Evolutionary conservation across 75 land plant species (phyloP).

Genomic region (Sequoia sempervirens): DNA sequence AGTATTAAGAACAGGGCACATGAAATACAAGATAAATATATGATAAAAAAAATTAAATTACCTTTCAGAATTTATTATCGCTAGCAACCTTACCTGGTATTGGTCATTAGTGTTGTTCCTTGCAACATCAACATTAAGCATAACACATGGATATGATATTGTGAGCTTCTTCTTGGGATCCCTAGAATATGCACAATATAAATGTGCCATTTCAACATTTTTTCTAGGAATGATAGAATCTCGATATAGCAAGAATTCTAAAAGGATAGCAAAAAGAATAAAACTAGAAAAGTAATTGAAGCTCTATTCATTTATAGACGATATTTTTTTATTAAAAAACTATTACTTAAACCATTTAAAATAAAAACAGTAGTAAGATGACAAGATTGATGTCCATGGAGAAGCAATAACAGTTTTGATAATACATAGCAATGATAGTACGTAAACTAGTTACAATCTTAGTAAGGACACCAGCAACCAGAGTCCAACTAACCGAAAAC

Average conservation of each 20-base stretch:
- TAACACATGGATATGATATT: constrained; percentile 98
- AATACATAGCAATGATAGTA: background rate
- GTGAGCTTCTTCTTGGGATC: constrained; percentile 81
- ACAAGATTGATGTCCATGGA: background rate
- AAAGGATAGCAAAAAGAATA: background rate
- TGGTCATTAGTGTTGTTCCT: constrained; percentile 98
- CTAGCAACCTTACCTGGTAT: constrained; percentile 68
- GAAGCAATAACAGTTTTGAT: background rate
- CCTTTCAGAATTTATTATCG: background rate
- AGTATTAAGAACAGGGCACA: background rate
- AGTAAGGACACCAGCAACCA: background rate
- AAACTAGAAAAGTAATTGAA: background rate
- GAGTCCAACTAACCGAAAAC: background rate
- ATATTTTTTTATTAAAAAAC: background rate
- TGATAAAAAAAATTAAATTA: constrained; percentile 5
- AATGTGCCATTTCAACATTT: background rate
- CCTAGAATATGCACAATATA: constrained; percentile 25
- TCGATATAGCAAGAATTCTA: background rate
- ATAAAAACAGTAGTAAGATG: background rate
- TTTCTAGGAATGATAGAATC: background rate
- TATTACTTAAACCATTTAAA: background rate
- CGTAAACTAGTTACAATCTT: background rate
- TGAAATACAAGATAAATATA: background rate
- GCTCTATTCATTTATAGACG: background rate
- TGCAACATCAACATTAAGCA: constrained; percentile 99